Conservation (phyloP, 2,329 filamentous ascomycete genomes). For the Clarireedia paspali region DNA sequence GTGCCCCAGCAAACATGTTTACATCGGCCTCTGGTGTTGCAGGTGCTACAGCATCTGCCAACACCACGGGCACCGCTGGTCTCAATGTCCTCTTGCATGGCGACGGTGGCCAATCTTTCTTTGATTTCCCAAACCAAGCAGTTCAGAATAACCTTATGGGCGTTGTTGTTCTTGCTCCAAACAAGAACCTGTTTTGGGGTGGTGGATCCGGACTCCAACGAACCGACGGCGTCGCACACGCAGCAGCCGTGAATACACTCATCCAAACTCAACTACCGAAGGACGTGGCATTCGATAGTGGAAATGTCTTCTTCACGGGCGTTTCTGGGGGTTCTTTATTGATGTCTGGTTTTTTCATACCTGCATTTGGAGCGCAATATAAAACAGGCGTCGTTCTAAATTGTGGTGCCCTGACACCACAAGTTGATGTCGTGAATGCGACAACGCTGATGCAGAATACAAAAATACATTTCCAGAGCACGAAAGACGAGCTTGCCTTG, state of each 20-base stretch:
- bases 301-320: conserved; percentile 49
- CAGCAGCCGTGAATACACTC: conserved; percentile 47
- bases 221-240: conserved; percentile 47
- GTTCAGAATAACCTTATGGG: conserved; percentile 70
- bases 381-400: conserved; percentile 44
- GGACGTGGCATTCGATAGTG: conserved; percentile 44
- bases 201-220: conserved; percentile 44
- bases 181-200: conserved; percentile 50
- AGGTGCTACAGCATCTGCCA: conserved; percentile 33
- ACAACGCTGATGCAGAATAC: conserved; percentile 37
- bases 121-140: conserved; percentile 76
- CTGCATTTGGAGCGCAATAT: conserved; percentile 34
- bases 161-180: conserved; percentile 58
- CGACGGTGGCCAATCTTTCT: conserved; percentile 53
- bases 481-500: conserved; percentile 40
- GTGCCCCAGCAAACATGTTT: conserved; percentile 46
- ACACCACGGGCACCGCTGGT: conserved; percentile 34
- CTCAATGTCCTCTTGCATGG: conserved; percentile 52
- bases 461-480: conserved; percentile 49
- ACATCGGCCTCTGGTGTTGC: conserved; percentile 40
- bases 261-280: conserved; percentile 42
- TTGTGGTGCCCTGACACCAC: conserved; percentile 46
- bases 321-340: conserved; percentile 47
- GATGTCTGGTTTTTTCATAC: conserved; percentile 50
- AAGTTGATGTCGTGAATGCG: conserved; percentile 41